Evolutionary conservation across 768 basidiomycete genomes (phyloP), one percentile per base, ranked within the genome.

Genomic region (Pisolithus albus): DNA sequence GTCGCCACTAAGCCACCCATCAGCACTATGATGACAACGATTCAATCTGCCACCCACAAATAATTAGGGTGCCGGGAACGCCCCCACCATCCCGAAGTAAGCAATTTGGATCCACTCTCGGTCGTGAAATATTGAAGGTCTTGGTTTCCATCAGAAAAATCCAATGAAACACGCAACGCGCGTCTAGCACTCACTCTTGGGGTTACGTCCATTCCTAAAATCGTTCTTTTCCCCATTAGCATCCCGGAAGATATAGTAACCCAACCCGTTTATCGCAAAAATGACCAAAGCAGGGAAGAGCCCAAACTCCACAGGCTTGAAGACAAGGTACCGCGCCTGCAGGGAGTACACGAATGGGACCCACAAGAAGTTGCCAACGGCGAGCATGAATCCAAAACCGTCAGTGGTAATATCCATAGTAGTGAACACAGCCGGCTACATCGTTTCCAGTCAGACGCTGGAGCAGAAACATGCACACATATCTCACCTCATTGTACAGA

Each of bases 61-160:
- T 94, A 94, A 60, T 94, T 93, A 1, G 96, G 96, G 68, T 99
- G 96, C 38, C 90, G 80, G 0, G 88, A 94, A 46, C 78, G 69
- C 8, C 94, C 95, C 96, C 96, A 99, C 96, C 96, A 98, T 7
- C 96, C 96, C 4, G 89, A 90, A 26, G 84, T 95, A 24, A 99
- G 78, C 32, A 99, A 76, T 66, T 92, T 96, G 3, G 90, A 85
- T 13, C 96, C 96, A 16, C 82, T 79, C 56, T 83, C 79, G 2
- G 96, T 98, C 39, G 80, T 75, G 65, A 97, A 80, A 62, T 71
- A 94, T 55, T 77, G 70, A 18, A 95, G 73, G 63, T 89, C 93
- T 95, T 44, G 24, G 44, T 28, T 8, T 16, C n/a, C 16, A 7
- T 43, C 28, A n/a, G 40, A 63, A 47, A 56, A 24, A 36, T 28